These are phyloP conservation scores for Amaranthus palmeri DNA, from an alignment of 148 eudicot genomes.

Conservation along the genomic window DNA sequence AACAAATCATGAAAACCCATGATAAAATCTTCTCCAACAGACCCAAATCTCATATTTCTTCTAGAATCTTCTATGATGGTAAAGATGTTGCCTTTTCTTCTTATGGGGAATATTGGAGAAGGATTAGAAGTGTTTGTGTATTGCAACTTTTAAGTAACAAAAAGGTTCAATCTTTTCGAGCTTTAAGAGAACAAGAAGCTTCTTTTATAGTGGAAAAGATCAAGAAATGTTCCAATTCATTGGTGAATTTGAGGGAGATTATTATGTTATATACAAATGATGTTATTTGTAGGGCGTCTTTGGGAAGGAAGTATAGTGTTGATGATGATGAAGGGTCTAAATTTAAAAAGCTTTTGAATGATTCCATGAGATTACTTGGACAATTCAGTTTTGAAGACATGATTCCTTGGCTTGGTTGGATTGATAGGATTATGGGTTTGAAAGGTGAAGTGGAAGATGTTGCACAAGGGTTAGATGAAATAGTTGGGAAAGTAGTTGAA, in stretches of 20 bases:
- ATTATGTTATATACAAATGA: conserved; percentile 25
- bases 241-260: conserved; percentile 36
- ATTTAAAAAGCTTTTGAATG: conserved; percentile 3
- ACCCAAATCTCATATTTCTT: conserved; percentile 13
- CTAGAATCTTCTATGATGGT: conserved; percentile 24
- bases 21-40: conserved; percentile 38
- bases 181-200: conserved; percentile 47
- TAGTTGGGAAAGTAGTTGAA: conserved; percentile 25
- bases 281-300: conserved; percentile 36
- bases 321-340: conserved; percentile 7
- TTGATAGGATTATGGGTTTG: conserved; percentile 29
- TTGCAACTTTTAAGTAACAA: conserved; percentile 43
- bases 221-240: background rate
- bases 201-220: conserved; percentile 35
- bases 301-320: conserved; percentile 31
- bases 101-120: conserved; percentile 65
- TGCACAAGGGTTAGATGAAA: conserved; percentile 29
- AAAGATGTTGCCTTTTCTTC: conserved; percentile 33
- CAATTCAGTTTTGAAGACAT: conserved; percentile 23
- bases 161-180: conserved; percentile 40
- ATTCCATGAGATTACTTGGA: conserved; percentile 12
- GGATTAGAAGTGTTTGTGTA: conserved; percentile 46
- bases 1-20: conserved; percentile 55
- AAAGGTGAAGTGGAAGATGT: conserved; percentile 19
- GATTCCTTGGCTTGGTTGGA: conserved; percentile 33